Percentiles rank a stretch among this genome's conserved stretches.
Evolutionary conservation across 2,329 filamentous ascomycete genomes (phyloP).

Genomic region (Neonectria faginata): DNA sequence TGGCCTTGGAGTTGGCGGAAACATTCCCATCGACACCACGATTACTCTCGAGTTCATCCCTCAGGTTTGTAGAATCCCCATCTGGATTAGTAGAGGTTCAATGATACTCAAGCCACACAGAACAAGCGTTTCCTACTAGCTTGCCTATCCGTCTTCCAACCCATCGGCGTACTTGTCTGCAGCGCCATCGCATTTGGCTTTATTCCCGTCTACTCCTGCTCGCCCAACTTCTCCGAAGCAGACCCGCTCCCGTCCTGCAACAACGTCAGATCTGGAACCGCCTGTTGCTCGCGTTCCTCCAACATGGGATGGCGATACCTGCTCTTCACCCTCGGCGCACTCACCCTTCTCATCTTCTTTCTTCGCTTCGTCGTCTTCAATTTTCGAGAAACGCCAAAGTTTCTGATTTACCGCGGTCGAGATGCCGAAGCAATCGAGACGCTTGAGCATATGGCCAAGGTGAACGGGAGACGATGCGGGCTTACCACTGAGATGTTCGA

Average conservation of each 20-base stretch:
- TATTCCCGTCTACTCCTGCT: slow-evolving; percentile 63
- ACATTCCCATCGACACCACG: slow-evolving; percentile 67
- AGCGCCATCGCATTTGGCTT: slow-evolving; percentile 65
- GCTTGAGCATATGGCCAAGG: slow-evolving; percentile 59
- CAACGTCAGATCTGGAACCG: slow-evolving; percentile 40
- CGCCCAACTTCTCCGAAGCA: slow-evolving; percentile 61
- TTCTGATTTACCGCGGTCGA: slow-evolving; percentile 56
- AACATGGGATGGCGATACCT: slow-evolving; percentile 66
- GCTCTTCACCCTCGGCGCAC: slow-evolving; percentile 57
- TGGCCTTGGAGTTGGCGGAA: slow-evolving; percentile 65
- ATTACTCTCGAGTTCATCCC: slow-evolving; percentile 68
- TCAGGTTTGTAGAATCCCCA: slow-evolving; percentile 44
- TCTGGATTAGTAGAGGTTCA: neutral
- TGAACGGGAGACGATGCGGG: slow-evolving; percentile 51
- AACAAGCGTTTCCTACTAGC: slow-evolving; percentile 64
- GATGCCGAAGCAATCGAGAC: slow-evolving; percentile 61
- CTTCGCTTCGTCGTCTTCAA: slow-evolving; percentile 60
- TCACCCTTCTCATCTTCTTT: slow-evolving; percentile 58
- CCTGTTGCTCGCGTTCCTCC: slow-evolving; percentile 52
- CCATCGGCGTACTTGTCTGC: slow-evolving; percentile 64
- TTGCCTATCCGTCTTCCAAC: slow-evolving; percentile 66
- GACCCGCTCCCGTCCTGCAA: slow-evolving; percentile 58
- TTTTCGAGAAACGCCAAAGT: slow-evolving; percentile 62
- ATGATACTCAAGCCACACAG: slow-evolving; percentile 18
- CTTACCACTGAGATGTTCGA: slow-evolving; percentile 54